Evolutionary conservation across 1,139 yeast genomes (phyloP).

Genomic region (Blastobotrys apis): DNA sequence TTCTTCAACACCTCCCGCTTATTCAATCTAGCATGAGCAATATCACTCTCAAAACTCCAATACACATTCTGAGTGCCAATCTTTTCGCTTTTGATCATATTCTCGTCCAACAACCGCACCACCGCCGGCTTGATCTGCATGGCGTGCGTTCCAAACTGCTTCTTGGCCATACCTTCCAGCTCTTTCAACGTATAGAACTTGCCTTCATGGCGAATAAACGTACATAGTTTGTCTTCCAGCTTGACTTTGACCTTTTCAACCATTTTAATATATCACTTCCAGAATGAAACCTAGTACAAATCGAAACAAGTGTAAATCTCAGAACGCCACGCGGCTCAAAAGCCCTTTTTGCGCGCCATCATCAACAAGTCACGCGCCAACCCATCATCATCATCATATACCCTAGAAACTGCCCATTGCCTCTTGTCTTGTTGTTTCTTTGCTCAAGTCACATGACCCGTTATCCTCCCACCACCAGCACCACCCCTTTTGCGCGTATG

Average conservation of each 20-base stretch:
- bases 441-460: not conserved
- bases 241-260: slow-evolving; percentile 14
- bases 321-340: too few relatives aligned
- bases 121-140: slow-evolving; percentile 51
- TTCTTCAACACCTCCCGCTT: not conserved
- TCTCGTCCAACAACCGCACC: slow-evolving; percentile 45
- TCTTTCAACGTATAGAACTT: slow-evolving; percentile 49
- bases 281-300: too few relatives aligned
- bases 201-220: slow-evolving; percentile 42
- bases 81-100: slow-evolving; percentile 46
- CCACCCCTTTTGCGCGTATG: too few relatives aligned
- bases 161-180: slow-evolving; percentile 46
- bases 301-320: too few relatives aligned
- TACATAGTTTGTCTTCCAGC: slow-evolving; percentile 27
- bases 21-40: not conserved
- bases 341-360: too few relatives aligned
- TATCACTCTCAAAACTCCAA: slow-evolving; percentile 49
- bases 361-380: not conserved
- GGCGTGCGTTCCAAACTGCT: slow-evolving; percentile 43
- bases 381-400: not conserved
- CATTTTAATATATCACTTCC: not conserved
- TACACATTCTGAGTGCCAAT: slow-evolving; percentile 52
- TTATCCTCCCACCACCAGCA: not conserved
- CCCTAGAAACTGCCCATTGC: not conserved
- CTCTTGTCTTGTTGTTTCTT: not conserved